phyloP scores from a whole-genome alignment of 2,329 filamentous ascomycete species.

The Amylocarpus encephaloides region DNA sequence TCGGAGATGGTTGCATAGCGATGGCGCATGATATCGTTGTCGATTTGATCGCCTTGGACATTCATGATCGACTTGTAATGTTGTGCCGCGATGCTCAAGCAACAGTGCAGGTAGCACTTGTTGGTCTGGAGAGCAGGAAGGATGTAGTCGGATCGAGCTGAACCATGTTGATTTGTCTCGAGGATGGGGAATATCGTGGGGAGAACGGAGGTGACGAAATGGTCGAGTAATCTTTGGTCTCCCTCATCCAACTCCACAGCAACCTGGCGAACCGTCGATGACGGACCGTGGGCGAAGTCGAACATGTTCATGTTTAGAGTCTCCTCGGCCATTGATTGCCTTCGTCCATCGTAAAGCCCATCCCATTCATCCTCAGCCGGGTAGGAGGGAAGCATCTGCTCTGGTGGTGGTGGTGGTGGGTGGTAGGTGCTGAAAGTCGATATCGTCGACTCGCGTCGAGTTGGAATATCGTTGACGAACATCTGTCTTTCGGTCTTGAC shows the following conservation, averaged over 20 bases:
- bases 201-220: conserved; percentile 84
- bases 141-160: conserved; percentile 73
- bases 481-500: conserved; percentile 94
- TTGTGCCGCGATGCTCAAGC: conserved; percentile 84
- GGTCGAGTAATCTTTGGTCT: conserved; percentile 80
- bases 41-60: conserved; percentile 64
- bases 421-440: conserved; percentile 92
- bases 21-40: conserved; percentile 87
- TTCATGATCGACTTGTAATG: conserved; percentile 78
- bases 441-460: conserved; percentile 76
- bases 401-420: conserved; percentile 65
- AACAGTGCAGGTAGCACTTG: conserved; percentile 91
- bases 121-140: conserved; percentile 85
- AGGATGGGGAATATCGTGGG: conserved; percentile 88
- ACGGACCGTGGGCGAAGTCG: conserved; percentile 66
- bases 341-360: conserved; percentile 60
- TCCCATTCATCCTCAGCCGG: conserved; percentile 66
- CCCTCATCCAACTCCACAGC: conserved; percentile 79
- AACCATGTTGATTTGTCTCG: conserved; percentile 82
- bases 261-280: conserved; percentile 58
- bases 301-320: conserved; percentile 72
- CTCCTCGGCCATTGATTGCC: conserved; percentile 58
- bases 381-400: conserved; percentile 58
- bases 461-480: conserved; percentile 85
- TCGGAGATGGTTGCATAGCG: conserved; percentile 81